A percentile compares a stretch with the other conserved stretches of the same genome.
These are phyloP conservation scores for Chytriomyces confervae DNA, from an alignment of 192 early-diverging fungal species.

Conservation along the genomic window DNA sequence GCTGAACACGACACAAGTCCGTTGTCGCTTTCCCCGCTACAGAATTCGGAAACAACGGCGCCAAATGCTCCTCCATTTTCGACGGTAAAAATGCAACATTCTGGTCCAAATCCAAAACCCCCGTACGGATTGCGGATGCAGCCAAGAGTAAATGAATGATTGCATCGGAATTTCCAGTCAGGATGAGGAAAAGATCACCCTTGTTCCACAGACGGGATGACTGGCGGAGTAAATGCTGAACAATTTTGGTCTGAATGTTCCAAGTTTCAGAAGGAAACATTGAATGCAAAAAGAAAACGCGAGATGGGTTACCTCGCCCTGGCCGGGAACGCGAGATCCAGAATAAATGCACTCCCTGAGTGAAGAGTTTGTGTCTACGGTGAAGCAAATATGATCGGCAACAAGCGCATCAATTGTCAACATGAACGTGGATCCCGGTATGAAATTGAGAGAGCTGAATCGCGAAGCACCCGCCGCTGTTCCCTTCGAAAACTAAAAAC, in stretches of 20 bases:
- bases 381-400: not conserved
- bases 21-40: too few relatives aligned
- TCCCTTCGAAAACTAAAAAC: not conserved
- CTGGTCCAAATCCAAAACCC: constrained; percentile 13
- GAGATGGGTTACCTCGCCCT: constrained; percentile 14
- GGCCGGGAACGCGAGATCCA: constrained; percentile 13
- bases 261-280: not conserved
- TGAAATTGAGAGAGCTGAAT: constrained; percentile 23
- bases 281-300: not conserved
- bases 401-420: not conserved
- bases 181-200: not conserved
- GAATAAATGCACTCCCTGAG: not conserved
- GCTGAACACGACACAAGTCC: not conserved
- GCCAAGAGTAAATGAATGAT: constrained; percentile 5
- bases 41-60: not conserved
- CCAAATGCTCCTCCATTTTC: not conserved
- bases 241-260: constrained; percentile 4
- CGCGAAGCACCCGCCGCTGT: not conserved
- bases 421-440: constrained; percentile 15
- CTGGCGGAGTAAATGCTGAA: not conserved
- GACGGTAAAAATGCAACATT: not conserved
- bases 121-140: not conserved
- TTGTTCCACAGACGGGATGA: not conserved
- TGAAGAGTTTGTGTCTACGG: not conserved
- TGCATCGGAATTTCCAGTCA: constrained; percentile 15